Evolutionary conservation across 257 asterid species (phyloP).

Genomic region (Solanum raphanifolium): DNA sequence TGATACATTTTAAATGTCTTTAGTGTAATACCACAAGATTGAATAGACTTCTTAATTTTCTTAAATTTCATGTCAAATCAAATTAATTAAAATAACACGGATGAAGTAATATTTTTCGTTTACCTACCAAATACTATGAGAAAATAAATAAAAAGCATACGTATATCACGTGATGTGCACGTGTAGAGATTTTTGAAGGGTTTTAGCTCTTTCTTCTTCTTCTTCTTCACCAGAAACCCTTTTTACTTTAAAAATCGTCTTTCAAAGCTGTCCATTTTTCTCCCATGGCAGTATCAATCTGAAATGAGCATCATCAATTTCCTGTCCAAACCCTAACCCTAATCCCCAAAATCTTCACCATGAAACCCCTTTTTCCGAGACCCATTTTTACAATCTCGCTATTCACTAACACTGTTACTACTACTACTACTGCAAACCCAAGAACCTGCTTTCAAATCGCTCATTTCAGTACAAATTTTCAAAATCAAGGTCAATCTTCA

Average conservation of each 20-base stretch:
- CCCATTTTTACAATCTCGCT: constrained; percentile 22
- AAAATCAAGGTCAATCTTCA: not conserved
- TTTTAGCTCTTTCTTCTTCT: not conserved
- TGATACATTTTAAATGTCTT: too few relatives aligned
- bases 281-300: not conserved
- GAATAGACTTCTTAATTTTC: too few relatives aligned
- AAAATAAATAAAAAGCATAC: not conserved
- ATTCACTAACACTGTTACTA: not conserved
- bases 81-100: not conserved
- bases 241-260: not conserved
- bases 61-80: too few relatives aligned
- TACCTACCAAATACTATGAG: too few relatives aligned
- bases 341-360: not conserved
- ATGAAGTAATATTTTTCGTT: too few relatives aligned
- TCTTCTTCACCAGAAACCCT: constrained; percentile 1
- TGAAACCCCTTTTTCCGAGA: constrained; percentile 28
- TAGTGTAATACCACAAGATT: too few relatives aligned
- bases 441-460: constrained; percentile 11
- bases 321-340: not conserved
- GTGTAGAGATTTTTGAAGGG: not conserved
- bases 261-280: not conserved
- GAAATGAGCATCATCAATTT: not conserved
- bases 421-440: not conserved
- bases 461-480: constrained; percentile 19
- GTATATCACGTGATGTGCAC: not conserved